Base-by-base conservation (phyloP, 2,329 filamentous ascomycete genomes). In the Hypoxylon sp. region DNA sequence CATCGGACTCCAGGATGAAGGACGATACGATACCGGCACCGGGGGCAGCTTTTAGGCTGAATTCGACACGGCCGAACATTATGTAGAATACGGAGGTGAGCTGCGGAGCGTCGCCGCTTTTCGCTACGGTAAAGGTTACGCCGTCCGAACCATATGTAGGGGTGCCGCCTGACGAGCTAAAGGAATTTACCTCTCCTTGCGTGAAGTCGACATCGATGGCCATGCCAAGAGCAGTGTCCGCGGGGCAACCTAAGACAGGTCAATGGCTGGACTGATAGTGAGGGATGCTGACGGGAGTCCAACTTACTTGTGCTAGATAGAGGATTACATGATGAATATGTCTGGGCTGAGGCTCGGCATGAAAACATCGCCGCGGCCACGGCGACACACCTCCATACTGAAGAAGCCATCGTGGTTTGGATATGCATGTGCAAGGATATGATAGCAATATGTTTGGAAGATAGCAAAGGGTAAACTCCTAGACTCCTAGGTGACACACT, bases 21-120 rank as follows among this genome's bases (percentile, higher is more conserved):
- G 91, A 94, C 71, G 90, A 96, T 60, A 99, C 92, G 64, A 99
- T 97, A 52, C 94, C 94, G 7, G 83, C 86, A 5, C 94, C 94
- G 0, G 91, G 87, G 7, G 94, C 91, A 17, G 90, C 86, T 73
- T 93, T 92, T 77, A 97, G 81, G 21, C 84, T 87, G 61, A 92
- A 83, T 60, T 96, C 89, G 67, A 97, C 89, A 58, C 87, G 89
- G 61, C 94, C 94, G 70, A 97, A 99, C 94, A 99, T 97, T 76
- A 99, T 96, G 79, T 97, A 97, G 83, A 96, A 97, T 65, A 94
- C 84, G 55, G 91, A 96, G 59, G 82, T 81, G 55, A 99, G 83
- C 70, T 93, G 88, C 0, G 94, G 94, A 2, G 91, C 83, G 68
- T 99, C 90, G 49, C 93, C 92, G 40, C 86, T 79, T 66, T 86